Conservation (phyloP, 768 basidiomycete species). For the Boletus fagicola region DNA sequence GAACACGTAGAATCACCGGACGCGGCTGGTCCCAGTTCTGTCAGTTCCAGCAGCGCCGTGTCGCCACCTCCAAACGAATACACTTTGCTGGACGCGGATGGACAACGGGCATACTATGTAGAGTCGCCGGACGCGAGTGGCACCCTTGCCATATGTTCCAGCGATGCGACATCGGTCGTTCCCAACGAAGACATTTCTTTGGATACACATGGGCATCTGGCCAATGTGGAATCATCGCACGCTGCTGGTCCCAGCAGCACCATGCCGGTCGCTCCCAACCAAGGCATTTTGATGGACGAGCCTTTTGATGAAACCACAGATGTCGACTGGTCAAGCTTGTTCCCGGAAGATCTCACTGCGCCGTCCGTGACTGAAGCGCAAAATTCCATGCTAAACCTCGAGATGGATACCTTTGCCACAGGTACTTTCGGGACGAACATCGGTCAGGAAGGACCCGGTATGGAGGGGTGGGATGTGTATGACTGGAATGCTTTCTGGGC, state of each 20-base stretch:
- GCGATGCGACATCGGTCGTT: not conserved
- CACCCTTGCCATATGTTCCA: not conserved
- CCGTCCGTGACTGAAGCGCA: not conserved
- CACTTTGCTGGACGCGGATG: not conserved
- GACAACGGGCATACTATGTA: not conserved
- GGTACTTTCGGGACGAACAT: slow-evolving; percentile 10
- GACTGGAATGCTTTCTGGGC: not conserved
- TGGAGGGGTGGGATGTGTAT: not conserved
- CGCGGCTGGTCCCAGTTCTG: not conserved
- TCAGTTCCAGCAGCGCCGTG: not conserved
- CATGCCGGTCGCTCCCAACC: not conserved
- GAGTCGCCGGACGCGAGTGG: not conserved
- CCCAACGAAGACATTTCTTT: not conserved
- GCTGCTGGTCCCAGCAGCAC: not conserved
- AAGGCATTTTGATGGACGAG: not conserved
- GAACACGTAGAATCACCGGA: not conserved
- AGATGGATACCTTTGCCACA: not conserved
- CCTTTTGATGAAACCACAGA: no score
- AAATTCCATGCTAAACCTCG: not conserved
- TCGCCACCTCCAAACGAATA: not conserved
- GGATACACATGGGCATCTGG: no score
- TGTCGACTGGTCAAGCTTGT: not conserved
- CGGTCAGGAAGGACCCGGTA: no score
- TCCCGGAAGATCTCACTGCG: no score
- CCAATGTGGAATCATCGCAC: not conserved